Conservation (phyloP, 371 early-diverging fungal genomes). For the Sporodiniella umbellata region DNA sequence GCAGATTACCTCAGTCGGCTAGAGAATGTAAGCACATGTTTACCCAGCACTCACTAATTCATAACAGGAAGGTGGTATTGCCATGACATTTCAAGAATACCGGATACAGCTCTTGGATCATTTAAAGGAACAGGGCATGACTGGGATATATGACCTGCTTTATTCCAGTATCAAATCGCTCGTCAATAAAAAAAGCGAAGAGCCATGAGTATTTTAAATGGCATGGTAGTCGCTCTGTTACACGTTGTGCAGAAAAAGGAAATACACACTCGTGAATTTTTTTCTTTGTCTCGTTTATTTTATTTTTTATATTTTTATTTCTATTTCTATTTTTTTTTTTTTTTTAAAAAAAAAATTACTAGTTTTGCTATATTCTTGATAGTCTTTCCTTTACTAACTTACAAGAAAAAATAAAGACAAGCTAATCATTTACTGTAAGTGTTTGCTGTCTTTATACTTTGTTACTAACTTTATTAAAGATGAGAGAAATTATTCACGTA, state of each 20-base stretch:
- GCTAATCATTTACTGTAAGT: background rate
- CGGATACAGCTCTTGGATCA: slow-evolving; percentile 47
- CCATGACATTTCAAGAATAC: slow-evolving; percentile 42
- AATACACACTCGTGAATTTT: slow-evolving; percentile 15
- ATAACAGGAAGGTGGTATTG: slow-evolving; percentile 32
- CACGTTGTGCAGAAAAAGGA: slow-evolving; percentile 8
- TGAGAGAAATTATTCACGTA: slow-evolving; percentile 99
- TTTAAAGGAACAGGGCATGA: slow-evolving; percentile 39
- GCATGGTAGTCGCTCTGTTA: background rate
- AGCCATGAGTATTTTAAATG: slow-evolving; percentile 1
- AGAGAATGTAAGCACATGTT: slow-evolving; percentile 29
- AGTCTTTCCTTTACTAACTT: slow-evolving; percentile 9
- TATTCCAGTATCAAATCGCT: slow-evolving; percentile 44
- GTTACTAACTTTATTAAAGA: slow-evolving; percentile 7
- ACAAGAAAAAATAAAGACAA: background rate
- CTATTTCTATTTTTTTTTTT: slow-evolving; percentile 3
- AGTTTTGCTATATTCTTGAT: background rate
- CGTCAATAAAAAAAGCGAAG: slow-evolving; percentile 11
- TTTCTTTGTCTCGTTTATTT: slow-evolving; percentile 4
- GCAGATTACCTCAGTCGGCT: slow-evolving; percentile 1
- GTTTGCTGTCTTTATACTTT: background rate
- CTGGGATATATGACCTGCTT: slow-evolving; percentile 45
- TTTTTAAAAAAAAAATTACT: background rate
- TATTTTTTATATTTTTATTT: background rate
- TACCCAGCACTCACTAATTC: background rate